A percentile compares a stretch with the other conserved stretches of the same genome.
Conservation (phyloP, 2,329 filamentous ascomycete genomes). For the Colletotrichum truncatum region DNA sequence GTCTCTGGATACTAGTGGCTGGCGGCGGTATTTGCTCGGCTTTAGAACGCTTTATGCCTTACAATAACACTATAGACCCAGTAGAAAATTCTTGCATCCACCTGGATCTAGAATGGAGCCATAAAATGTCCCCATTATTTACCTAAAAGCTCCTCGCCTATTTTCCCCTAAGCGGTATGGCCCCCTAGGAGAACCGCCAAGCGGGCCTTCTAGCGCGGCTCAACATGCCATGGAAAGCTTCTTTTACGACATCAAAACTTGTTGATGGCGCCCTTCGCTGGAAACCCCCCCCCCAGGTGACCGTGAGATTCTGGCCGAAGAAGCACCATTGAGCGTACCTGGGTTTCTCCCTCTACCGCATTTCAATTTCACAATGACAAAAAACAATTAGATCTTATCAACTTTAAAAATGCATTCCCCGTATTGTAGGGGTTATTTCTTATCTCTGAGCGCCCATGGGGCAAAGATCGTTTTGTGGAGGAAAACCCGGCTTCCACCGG, state of each 20-base stretch:
- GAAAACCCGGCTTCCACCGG: constrained; percentile 11
- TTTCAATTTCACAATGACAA: constrained; percentile 12
- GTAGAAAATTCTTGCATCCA: constrained; percentile 22
- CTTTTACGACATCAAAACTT: constrained; percentile 30
- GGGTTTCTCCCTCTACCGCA: not conserved
- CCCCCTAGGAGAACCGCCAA: constrained; percentile 8
- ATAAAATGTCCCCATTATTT: constrained; percentile 17
- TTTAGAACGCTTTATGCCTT: no score
- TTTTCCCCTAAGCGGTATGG: constrained; percentile 13
- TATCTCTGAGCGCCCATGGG: constrained; percentile 27
- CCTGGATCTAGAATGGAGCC: constrained; percentile 10
- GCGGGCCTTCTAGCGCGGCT: constrained; percentile 25
- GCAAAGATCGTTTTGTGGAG: constrained; percentile 29
- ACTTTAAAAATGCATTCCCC: constrained; percentile 3
- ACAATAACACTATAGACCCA: no score
- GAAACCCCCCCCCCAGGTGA: not conserved
- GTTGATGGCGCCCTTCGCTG: constrained; percentile 19
- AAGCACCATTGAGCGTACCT: not conserved
- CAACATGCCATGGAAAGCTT: constrained; percentile 28
- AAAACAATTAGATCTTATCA: constrained; percentile 29
- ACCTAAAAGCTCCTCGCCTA: constrained; percentile 25
- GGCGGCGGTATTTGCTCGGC: constrained; percentile 26
- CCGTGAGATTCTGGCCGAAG: constrained; percentile 16
- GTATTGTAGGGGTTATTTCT: constrained; percentile 14
- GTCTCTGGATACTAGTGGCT: constrained; percentile 6